phyloP scores from a whole-genome alignment of 2,329 filamentous ascomycete species.

The Stenocarpella maydis region DNA sequence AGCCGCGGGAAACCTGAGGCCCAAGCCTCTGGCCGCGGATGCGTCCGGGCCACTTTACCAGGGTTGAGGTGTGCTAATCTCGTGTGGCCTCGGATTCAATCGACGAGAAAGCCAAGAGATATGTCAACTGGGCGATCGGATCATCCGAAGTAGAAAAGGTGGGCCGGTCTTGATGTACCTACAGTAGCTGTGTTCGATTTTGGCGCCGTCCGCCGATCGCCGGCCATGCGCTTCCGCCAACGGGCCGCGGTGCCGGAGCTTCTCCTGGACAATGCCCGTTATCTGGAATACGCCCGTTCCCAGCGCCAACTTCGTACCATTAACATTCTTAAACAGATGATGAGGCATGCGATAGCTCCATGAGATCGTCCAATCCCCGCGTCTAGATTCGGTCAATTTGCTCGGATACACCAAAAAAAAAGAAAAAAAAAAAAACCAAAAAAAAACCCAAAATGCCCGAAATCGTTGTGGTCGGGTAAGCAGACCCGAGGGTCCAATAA shows the following conservation, averaged over 20 bases:
- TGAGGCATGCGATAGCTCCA: neutral
- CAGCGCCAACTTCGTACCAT: neutral
- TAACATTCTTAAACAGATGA: neutral
- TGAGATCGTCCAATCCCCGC: neutral
- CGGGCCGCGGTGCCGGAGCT: constrained; percentile 27
- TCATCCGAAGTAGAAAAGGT: neutral
- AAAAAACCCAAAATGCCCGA: constrained; percentile 47
- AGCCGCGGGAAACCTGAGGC: neutral
- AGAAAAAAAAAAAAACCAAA: no score
- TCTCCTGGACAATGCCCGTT: neutral
- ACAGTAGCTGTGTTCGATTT: constrained; percentile 25
- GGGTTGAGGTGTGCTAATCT: neutral
- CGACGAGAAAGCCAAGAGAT: neutral
- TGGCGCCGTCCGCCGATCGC: constrained; percentile 17
- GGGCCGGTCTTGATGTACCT: neutral
- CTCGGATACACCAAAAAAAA: no score
- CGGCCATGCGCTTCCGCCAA: neutral
- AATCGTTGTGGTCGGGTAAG: constrained; percentile 51
- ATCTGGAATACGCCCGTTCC: neutral
- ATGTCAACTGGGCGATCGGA: neutral
- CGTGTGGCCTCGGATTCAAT: neutral
- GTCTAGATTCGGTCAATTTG: neutral
- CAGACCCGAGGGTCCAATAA: neutral
- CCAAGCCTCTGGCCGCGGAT: neutral
- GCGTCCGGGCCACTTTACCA: neutral